Conservation (phyloP, 176 grass and related monocot species). For the Bothriochloa decipiens region DNA sequence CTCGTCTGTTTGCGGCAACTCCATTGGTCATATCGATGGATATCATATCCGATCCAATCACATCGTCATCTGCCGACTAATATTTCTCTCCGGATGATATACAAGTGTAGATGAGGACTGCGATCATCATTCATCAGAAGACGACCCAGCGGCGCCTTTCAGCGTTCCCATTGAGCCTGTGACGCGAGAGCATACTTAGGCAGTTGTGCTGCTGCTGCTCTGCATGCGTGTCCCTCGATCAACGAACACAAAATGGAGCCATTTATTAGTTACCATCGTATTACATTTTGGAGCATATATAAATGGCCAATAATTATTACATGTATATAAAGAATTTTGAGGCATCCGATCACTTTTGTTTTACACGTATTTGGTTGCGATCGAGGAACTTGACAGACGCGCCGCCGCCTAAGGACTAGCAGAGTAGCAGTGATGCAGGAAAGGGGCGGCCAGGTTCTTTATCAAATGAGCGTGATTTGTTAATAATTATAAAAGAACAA, state of each 20-base stretch:
- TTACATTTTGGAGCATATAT: neutral
- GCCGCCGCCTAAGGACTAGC: neutral
- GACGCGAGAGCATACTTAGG: neutral
- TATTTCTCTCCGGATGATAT: neutral
- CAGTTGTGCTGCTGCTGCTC: neutral
- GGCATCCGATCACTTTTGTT: neutral
- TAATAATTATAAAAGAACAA: too few species aligned
- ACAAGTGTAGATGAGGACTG: neutral
- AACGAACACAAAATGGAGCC: neutral
- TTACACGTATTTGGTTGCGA: neutral
- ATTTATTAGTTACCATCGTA: neutral
- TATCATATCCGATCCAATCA: neutral
- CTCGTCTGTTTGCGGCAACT: neutral
- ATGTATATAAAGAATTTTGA: neutral
- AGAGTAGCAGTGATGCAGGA: neutral
- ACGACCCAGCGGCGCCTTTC: neutral
- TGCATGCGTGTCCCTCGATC: neutral
- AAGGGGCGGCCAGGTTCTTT: neutral
- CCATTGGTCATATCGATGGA: neutral
- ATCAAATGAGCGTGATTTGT: too few species aligned
- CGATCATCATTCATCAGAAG: neutral
- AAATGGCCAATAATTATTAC: neutral
- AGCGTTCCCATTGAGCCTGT: neutral
- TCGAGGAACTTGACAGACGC: neutral
- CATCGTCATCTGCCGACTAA: neutral